Base-by-base conservation (phyloP, 371 early-diverging fungal genomes). In the Mortierella sp. region DNA sequence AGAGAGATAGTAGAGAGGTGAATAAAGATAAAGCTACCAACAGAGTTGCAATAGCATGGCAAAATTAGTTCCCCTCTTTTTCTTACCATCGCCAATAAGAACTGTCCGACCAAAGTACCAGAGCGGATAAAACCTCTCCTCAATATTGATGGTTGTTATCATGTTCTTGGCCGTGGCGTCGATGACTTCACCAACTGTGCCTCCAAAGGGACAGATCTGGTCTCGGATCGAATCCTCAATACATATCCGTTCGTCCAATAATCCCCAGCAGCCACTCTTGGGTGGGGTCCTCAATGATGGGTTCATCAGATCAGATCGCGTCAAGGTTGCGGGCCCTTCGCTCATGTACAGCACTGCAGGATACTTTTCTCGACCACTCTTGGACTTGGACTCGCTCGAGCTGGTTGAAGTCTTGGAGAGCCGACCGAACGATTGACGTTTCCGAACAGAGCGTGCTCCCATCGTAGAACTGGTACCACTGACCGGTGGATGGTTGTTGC, bases 51-150 rank as follows among this genome's bases (percentile, higher is more conserved):
- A n/a, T n/a, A n/a, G n/a, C n/a, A n/a, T n/a, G n/a, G n/a, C n/a
- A n/a, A n/a, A n/a, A n/a, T n/a, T n/a, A n/a, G n/a, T n/a, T n/a
- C n/a, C n/a, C n/a, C n/a, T n/a, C n/a, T n/a, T n/a, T n/a, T n/a
- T n/a, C 73, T 60, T 73, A 68, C 74, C 57, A 57, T 76, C 76
- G 0, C 76, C 76, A 43, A 76, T 0, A 11, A 76, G 64, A 1
- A 76, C 56, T 0, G 68, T 71, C 14, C 76, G 67, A 0, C 72
- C 76, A 64, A 60, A 64, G 23, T 76, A 68, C 76, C 76, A 76
- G 2, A 61, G 67, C 48, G 67, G 72, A 26, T 67, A 76, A 61
- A 64, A 70, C 55, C 71, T 76, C 30, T 76, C 76, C 21, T 76
- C 76, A 0, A 64, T 61, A 7, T 71, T 65, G 25, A 61, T 61